Percentiles rank a stretch among this genome's conserved stretches.
phyloP scores from a whole-genome alignment of 768 basidiomycete species.

The Cyclocybe aegerita region DNA sequence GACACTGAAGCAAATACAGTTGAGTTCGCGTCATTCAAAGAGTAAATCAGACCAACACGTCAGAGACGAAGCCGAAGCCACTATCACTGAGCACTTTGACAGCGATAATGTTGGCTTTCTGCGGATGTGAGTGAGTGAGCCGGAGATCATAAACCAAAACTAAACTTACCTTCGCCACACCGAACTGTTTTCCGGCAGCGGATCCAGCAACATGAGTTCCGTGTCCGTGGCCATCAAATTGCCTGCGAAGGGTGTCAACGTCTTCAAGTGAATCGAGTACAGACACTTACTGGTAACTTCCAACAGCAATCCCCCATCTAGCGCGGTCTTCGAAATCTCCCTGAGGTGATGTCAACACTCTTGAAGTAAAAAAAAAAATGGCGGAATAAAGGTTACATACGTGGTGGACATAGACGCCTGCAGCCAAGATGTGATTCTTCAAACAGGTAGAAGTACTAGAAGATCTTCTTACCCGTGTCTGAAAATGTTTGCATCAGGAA shows the following conservation, averaged over 20 bases:
- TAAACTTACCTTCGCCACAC: conserved; percentile 17
- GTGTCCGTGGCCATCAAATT: conserved; percentile 37
- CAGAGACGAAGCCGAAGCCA: conserved; percentile 18
- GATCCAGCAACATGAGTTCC: conserved; percentile 19
- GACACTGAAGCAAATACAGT: conserved; percentile 9
- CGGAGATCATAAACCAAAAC: conserved; percentile 6
- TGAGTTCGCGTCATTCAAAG: not conserved
- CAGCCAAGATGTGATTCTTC: not conserved
- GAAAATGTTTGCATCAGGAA: not conserved
- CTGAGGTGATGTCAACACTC: not conserved
- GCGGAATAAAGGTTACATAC: conserved; percentile 7
- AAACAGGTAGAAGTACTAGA: not conserved
- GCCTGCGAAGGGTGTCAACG: not conserved
- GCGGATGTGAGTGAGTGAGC: conserved; percentile 12
- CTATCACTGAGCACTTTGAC: conserved; percentile 38
- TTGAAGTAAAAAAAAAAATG: not conserved
- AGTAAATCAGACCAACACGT: conserved; percentile 2
- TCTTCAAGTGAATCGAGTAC: not conserved
- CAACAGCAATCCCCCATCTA: conserved; percentile 34
- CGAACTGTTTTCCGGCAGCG: conserved; percentile 22
- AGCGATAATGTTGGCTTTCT: conserved; percentile 33
- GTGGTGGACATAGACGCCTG: conserved; percentile 23
- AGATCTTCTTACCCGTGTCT: conserved; percentile 22
- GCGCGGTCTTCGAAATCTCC: conserved; percentile 38
- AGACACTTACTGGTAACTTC: conserved; percentile 18